Evolutionary conservation across 805 yeast species (phyloP).

Genomic region (Metschnikowia reukaufii): DNA sequence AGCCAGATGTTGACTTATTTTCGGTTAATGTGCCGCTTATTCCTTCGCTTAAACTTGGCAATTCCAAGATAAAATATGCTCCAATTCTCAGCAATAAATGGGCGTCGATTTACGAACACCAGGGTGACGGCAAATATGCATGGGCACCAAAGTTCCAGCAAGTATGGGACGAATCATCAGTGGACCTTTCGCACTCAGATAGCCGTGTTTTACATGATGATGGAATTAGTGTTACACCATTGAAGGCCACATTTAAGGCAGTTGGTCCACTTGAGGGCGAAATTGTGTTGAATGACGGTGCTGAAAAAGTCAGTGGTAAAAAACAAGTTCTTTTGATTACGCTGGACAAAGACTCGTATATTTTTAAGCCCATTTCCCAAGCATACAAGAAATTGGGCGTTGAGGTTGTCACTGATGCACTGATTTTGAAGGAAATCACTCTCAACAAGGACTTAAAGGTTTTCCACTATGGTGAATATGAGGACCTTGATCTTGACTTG

Average conservation of each 20-base stretch:
- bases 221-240: conserved; percentile 51
- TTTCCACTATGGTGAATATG: conserved; percentile 88
- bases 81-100: conserved; percentile 83
- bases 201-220: conserved; percentile 68
- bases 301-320: not conserved
- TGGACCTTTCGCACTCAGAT: conserved; percentile 53
- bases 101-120: conserved; percentile 58
- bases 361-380: conserved; percentile 40
- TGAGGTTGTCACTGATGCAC: conserved; percentile 26
- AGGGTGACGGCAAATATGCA: conserved; percentile 43
- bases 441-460: conserved; percentile 30
- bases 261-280: conserved; percentile 58
- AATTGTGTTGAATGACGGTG: conserved; percentile 36
- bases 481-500: conserved; percentile 76
- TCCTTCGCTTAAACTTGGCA: conserved; percentile 48
- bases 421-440: conserved; percentile 19
- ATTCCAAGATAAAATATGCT: conserved; percentile 66
- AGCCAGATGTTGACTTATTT: conserved; percentile 61
- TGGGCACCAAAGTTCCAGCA: conserved; percentile 85
- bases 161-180: conserved; percentile 54
- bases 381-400: conserved; percentile 35
- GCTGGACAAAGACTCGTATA: conserved; percentile 39
- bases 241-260: conserved; percentile 68
- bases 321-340: conserved; percentile 32
- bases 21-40: conserved; percentile 81